Base-by-base conservation (phyloP, 352 stramenopile species). In the Globisporangium spiculum region DNA sequence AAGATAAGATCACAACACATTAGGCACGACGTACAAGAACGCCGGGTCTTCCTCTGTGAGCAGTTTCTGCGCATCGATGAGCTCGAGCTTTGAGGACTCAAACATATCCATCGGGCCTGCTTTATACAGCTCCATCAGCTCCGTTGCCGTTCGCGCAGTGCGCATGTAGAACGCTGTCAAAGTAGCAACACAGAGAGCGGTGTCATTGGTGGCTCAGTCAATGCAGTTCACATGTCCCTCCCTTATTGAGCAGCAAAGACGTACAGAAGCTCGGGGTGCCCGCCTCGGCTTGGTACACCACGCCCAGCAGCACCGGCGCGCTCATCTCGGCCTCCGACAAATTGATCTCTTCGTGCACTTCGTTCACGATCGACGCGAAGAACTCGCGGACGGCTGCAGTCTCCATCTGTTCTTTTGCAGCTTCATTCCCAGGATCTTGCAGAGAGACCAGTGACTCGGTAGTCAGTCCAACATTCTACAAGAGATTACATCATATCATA, bases 341-440 rank as follows among this genome's bases (percentile, higher is more conserved):
- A 54, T 96, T 96, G 67, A 94, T 80, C 60, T 96, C 88, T 53
- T 96, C 88, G 41, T 91, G 72, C 26, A 94, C 75, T 66, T 96
- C 88, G 24, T 80, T 81, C 41, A 79, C 70, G 55, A 96, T 90
- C 38, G 86, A 96, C 26, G 74, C 67, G 22, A 93, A 96, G 60
- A 93, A 78, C 60, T 89, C 83, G 12, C 66, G 62, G 10, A 70
- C 67, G 0, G 73, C 79, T 4, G 70, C 77, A 0, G 44, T 38
- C 58, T 91, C 79, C 34, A 83, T 38, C 22, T 63, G 52, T 9
- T 18, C 30, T 50, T 30, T 63, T n/a, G n/a, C 32, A 0, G 44
- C 24, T n/a, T 69, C 55, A 16, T 75, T 30, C 2, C 30, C 67
- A 10, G 12, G 9, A 3, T 66, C 41, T 20, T 82, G 54, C 27